Percentiles rank a stretch among this genome's conserved stretches.
These are phyloP conservation scores for Corrigiola litoralis DNA, from an alignment of 179 eudicot genomes.

Conservation along the genomic window DNA sequence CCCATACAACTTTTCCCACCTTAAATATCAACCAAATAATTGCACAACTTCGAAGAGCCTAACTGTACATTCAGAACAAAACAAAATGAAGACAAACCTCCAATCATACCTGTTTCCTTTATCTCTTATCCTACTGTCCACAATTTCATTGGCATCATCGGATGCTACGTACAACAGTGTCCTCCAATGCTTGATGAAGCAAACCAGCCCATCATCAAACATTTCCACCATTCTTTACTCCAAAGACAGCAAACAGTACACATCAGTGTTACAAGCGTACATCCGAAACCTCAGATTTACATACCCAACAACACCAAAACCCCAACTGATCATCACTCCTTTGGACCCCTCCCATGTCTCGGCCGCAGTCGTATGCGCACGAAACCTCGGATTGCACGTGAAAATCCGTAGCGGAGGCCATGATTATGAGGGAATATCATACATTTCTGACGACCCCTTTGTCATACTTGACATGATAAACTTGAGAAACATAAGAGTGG, in stretches of 20 bases:
- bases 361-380: constrained; percentile 12
- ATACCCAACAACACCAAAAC: constrained; percentile 14
- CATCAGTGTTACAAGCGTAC: constrained; percentile 5
- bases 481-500: constrained; percentile 4
- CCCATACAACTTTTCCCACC: neutral
- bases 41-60: neutral
- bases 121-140: neutral
- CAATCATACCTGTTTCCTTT: neutral
- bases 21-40: constrained; percentile 5
- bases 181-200: constrained; percentile 13
- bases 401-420: constrained; percentile 31
- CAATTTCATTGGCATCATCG: neutral
- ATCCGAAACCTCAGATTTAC: constrained; percentile 23
- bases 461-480: constrained; percentile 25
- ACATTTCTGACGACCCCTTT: constrained; percentile 17
- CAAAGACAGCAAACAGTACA: constrained; percentile 9
- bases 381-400: constrained; percentile 15
- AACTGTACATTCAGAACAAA: neutral
- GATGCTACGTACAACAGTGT: constrained; percentile 1
- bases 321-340: constrained; percentile 21
- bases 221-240: constrained; percentile 17
- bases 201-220: neutral
- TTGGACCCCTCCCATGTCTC: constrained; percentile 15
- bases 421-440: constrained; percentile 26
- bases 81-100: neutral